phyloP scores from a whole-genome alignment of 768 basidiomycete species.

The Tricholoma sp. region DNA sequence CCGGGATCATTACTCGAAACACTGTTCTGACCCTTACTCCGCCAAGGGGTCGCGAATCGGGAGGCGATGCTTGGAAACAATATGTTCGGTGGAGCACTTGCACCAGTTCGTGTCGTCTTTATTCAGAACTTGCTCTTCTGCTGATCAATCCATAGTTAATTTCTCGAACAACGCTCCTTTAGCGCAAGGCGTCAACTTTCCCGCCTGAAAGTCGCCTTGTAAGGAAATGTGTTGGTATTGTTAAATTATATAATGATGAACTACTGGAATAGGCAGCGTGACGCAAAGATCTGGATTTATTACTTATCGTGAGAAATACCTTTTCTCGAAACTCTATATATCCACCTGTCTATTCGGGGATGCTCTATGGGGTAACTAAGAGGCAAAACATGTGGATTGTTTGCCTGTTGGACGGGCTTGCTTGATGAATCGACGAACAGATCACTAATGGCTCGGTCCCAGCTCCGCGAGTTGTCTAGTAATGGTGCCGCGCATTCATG shows the following conservation, averaged over 20 bases:
- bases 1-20: not conserved
- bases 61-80: conserved; percentile 99
- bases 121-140: not conserved
- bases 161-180: conserved; percentile 86
- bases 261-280: not conserved
- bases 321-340: not conserved
- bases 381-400: not conserved
- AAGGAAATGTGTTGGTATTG: not conserved
- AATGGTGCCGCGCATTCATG: not conserved
- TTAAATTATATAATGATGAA: not conserved
- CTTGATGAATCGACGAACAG: not conserved
- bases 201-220: conserved; percentile 26
- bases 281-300: not conserved
- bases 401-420: not conserved
- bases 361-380: not conserved
- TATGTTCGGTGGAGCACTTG: conserved; percentile 91
- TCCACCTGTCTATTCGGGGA: not conserved
- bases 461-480: not conserved
- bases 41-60: conserved; percentile 88
- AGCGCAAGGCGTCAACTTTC: conserved; percentile 90
- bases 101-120: conserved; percentile 42
- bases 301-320: not conserved
- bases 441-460: not conserved
- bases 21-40: conserved; percentile 5
- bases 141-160: conserved; percentile 50